Base-by-base conservation (phyloP, 805 yeast species). In the Schizosaccharomyces octosporus region DNA sequence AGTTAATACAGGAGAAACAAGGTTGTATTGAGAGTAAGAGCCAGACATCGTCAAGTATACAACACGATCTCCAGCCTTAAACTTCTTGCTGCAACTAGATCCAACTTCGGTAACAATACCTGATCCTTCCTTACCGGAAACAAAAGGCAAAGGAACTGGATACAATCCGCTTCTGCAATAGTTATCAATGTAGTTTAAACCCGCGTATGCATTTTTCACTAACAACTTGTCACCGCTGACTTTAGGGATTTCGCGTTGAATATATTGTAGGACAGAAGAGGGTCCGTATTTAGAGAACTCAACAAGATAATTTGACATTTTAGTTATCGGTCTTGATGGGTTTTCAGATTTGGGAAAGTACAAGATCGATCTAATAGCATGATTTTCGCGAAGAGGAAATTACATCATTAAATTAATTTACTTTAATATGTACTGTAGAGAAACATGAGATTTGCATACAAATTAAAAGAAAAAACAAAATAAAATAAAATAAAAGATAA, bases 101-200 rank as follows among this genome's bases (percentile, higher is more conserved):
- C 95, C 95, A 24, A 78, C 78, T 4, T 81, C 79, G 43, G 77
- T 87, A 59, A 87, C 79, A 19, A 71, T 78, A 48, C 95, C 95
- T 4, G 72, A 66, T 19, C 68, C 72, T 63, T 77, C 81, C 63
- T 87, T 76, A 31, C 95, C 95, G 41, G 85, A 73, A 32, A 79
- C 72, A 64, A 74, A 77, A 0, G 97, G 97, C 32, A 66, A 62
- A 59, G 72, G 69, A 15, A 75, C 67, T 6, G 86, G 84, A 42
- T 61, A 54, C 24, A 42, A 13, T 17, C 59, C 59, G 6, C 24
- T 13, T 19, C 57, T 48, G 15, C 59, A 61, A 63, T 67, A 15
- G 65, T 61, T 45, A n/a, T 59, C 61, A 65, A 87, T 84, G 74
- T 79, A 85, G 67, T 87, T 87, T 67, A 87, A 73, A 42, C 97